phyloP scores from a whole-genome alignment of 2,329 filamentous ascomycete species.

The Colletotrichum theobromicola region DNA sequence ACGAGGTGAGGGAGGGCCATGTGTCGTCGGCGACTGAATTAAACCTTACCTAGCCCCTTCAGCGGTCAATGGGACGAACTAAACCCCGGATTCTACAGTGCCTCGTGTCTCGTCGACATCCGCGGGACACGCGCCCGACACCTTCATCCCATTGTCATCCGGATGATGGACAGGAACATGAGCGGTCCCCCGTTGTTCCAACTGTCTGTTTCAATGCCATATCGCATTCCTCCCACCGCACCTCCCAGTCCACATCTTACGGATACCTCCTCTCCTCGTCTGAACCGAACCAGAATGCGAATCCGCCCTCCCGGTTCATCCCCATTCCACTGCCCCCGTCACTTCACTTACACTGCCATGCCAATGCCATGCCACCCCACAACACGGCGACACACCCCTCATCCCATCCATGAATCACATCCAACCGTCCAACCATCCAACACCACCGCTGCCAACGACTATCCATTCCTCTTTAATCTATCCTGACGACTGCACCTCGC shows the following conservation, averaged over 20 bases:
- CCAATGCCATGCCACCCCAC: not conserved
- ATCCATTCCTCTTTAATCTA: not conserved
- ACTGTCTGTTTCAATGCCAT: not conserved
- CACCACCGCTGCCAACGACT: not conserved
- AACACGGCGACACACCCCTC: not conserved
- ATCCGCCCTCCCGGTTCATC: slow-evolving; percentile 1
- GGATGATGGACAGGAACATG: not conserved
- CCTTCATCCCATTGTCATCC: slow-evolving; percentile 15
- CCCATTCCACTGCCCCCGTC: not conserved
- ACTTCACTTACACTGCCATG: not conserved
- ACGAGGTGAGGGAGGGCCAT: not conserved
- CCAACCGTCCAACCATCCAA: not conserved
- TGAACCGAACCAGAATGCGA: not conserved
- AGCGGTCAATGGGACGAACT: slow-evolving; percentile 10
- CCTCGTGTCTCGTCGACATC: not conserved
- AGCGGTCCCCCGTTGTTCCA: slow-evolving; percentile 1
- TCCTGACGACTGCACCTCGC: not conserved
- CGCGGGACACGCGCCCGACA: not conserved
- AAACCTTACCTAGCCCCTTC: not conserved
- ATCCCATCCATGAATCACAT: not conserved
- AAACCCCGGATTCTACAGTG: not conserved
- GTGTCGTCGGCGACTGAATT: not conserved
- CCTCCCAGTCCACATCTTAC: not conserved
- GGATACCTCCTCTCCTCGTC: not conserved
- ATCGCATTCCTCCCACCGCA: not conserved